phyloP scores from a whole-genome alignment of 805 yeast genomes.

The Candida golubevii region DNA sequence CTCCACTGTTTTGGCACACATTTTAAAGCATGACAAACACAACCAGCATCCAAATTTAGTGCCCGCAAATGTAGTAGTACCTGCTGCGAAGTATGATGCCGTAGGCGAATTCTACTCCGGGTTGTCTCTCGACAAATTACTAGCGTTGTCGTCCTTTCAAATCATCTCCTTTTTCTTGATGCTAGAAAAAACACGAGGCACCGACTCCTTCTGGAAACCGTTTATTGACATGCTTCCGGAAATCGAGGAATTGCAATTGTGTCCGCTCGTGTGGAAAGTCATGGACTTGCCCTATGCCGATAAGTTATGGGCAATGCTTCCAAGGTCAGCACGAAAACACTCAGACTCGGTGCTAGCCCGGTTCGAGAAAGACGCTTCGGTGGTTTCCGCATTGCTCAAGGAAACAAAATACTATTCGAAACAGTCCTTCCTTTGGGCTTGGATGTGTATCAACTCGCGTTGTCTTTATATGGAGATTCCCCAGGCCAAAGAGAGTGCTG shows the following conservation, averaged over 20 bases:
- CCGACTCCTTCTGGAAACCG: conserved; percentile 59
- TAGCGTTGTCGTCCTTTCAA: conserved; percentile 55
- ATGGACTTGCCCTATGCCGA: conserved; percentile 22
- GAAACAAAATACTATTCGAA: conserved; percentile 10
- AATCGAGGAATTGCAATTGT: conserved; percentile 43
- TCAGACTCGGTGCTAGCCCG: conserved; percentile 38
- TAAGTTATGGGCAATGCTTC: conserved; percentile 37
- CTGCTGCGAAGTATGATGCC: conserved; percentile 20
- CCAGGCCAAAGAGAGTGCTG: conserved; percentile 45
- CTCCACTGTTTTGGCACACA: conserved; percentile 43
- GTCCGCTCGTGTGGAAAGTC: conserved; percentile 65
- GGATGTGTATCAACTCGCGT: conserved; percentile 89
- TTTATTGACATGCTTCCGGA: conserved; percentile 64
- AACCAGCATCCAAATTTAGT: conserved; percentile 25
- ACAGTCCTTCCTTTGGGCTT: conserved; percentile 54
- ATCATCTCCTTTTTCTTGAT: conserved; percentile 47
- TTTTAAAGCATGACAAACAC: conserved; percentile 38
- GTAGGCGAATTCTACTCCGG: conserved; percentile 29
- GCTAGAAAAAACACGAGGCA: conserved; percentile 39
- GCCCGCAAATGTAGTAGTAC: conserved; percentile 21
- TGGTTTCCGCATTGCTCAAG: conserved; percentile 25
- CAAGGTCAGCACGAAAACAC: conserved; percentile 39
- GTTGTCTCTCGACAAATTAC: conserved; percentile 31
- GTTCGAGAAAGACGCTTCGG: conserved; percentile 43
- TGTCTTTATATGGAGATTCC: conserved; percentile 77